Percentiles rank a stretch among this genome's conserved stretches.
Evolutionary conservation across 2,329 filamentous ascomycete genomes (phyloP).

Genomic region (Exserohilum turcica): DNA sequence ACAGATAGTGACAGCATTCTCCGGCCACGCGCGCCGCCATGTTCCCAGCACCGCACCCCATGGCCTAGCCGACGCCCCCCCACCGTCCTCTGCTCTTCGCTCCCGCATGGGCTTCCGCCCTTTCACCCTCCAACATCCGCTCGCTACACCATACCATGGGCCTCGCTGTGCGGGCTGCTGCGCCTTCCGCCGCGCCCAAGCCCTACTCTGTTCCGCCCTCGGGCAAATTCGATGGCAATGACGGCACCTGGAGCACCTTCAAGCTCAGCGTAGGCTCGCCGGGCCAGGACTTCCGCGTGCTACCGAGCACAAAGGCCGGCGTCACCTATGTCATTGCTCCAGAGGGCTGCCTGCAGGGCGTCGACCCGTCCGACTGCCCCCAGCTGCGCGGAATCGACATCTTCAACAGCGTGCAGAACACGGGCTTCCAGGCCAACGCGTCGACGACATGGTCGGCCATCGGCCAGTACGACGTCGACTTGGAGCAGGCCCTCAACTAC

Average conservation of each 20-base stretch:
- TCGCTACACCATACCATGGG: conserved; percentile 32
- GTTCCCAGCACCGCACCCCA: background rate
- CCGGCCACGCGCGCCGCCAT: conserved; percentile 2
- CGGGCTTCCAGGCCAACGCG: conserved; percentile 37
- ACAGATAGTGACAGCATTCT: background rate
- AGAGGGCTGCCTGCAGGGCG: conserved; percentile 40
- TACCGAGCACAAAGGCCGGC: conserved; percentile 43
- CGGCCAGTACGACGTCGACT: conserved; percentile 38
- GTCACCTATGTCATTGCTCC: conserved; percentile 41
- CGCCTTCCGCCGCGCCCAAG: conserved; percentile 11
- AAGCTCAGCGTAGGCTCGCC: conserved; percentile 48
- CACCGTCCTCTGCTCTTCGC: background rate
- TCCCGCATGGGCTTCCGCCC: background rate
- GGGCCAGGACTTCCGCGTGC: conserved; percentile 46
- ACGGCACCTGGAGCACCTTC: conserved; percentile 52
- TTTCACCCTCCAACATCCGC: background rate
- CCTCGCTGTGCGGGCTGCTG: conserved; percentile 24
- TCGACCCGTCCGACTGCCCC: conserved; percentile 38
- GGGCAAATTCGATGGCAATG: conserved; percentile 47
- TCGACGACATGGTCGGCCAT: conserved; percentile 43
- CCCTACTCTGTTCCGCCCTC: conserved; percentile 43
- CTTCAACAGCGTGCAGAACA: conserved; percentile 36
- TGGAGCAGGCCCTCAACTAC: conserved; percentile 39
- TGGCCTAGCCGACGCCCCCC: background rate
- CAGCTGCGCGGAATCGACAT: conserved; percentile 37